phyloP scores from a whole-genome alignment of 306 rosid genomes.

The Fragaria ananassa region DNA sequence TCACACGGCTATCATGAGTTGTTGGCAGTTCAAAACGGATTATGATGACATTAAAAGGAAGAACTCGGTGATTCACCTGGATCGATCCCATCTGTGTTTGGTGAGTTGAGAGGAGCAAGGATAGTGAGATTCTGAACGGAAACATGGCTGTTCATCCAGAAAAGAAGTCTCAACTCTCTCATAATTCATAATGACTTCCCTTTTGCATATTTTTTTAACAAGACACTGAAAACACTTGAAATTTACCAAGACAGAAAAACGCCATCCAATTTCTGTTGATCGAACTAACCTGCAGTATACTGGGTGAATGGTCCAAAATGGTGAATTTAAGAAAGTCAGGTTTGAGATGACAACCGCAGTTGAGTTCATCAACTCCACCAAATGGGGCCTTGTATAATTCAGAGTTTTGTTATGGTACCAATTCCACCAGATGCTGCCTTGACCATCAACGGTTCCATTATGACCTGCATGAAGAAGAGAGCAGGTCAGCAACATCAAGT shows the following conservation, averaged over 20 bases:
- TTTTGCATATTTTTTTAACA: constrained; percentile 38
- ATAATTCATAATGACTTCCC: constrained; percentile 41
- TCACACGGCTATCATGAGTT: neutral
- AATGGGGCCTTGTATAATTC: constrained; percentile 75
- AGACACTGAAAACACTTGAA: constrained; percentile 31
- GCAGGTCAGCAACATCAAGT: constrained; percentile 24
- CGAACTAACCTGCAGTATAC: constrained; percentile 79
- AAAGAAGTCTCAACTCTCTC: constrained; percentile 51
- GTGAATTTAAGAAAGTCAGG: constrained; percentile 68
- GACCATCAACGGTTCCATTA: constrained; percentile 68
- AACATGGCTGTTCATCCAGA: constrained; percentile 67
- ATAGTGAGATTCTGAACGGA: constrained; percentile 55
- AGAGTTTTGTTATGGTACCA: constrained; percentile 52
- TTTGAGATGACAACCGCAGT: constrained; percentile 64
- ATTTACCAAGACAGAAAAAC: constrained; percentile 23
- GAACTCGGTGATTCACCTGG: constrained; percentile 51
- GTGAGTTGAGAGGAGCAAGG: constrained; percentile 69
- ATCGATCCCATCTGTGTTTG: constrained; percentile 76
- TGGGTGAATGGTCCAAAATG: constrained; percentile 83
- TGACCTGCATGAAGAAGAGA: constrained; percentile 48
- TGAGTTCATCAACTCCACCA: constrained; percentile 75
- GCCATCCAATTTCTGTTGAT: constrained; percentile 15
- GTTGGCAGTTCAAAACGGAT: constrained; percentile 2
- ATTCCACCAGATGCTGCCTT: constrained; percentile 81
- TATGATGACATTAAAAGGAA: neutral